Conservation (phyloP, 192 early-diverging fungal species). For the Coemansia sp. region DNA sequence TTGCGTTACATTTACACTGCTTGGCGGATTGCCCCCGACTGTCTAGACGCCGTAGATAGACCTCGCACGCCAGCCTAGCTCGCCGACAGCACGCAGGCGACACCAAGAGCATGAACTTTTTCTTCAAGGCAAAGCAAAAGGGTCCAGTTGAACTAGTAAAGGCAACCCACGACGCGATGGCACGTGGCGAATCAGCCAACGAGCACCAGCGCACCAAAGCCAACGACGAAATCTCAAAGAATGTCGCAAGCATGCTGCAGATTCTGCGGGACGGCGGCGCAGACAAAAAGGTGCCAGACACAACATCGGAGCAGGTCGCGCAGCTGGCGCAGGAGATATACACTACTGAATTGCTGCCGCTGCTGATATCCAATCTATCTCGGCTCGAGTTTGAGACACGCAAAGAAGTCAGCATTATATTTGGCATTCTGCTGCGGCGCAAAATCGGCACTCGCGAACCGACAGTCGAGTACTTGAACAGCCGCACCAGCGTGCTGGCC, state of each 20-base stretch:
- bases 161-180: slow-evolving; percentile 81
- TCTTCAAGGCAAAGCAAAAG: slow-evolving; percentile 81
- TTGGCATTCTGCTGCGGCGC: slow-evolving; percentile 93
- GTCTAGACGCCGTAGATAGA: slow-evolving; percentile 9
- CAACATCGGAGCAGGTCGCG: slow-evolving; percentile 80
- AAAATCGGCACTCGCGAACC: slow-evolving; percentile 94
- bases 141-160: slow-evolving; percentile 87
- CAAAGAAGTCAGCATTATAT: slow-evolving; percentile 97
- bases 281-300: slow-evolving; percentile 54
- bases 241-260: slow-evolving; percentile 86
- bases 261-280: slow-evolving; percentile 96
- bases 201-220: slow-evolving; percentile 67
- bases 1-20: background rate
- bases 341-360: slow-evolving; percentile 83
- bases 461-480: slow-evolving; percentile 92
- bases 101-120: slow-evolving; percentile 60
- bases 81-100: slow-evolving; percentile 1
- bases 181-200: slow-evolving; percentile 59
- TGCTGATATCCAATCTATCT: slow-evolving; percentile 85
- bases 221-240: slow-evolving; percentile 97
- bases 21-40: background rate
- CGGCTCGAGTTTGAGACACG: slow-evolving; percentile 89
- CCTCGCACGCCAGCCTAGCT: slow-evolving; percentile 5
- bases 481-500: slow-evolving; percentile 78
- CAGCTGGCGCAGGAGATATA: slow-evolving; percentile 96